Base-by-base conservation (phyloP, 306 rosid genomes). In the Quercus wislizeni region DNA sequence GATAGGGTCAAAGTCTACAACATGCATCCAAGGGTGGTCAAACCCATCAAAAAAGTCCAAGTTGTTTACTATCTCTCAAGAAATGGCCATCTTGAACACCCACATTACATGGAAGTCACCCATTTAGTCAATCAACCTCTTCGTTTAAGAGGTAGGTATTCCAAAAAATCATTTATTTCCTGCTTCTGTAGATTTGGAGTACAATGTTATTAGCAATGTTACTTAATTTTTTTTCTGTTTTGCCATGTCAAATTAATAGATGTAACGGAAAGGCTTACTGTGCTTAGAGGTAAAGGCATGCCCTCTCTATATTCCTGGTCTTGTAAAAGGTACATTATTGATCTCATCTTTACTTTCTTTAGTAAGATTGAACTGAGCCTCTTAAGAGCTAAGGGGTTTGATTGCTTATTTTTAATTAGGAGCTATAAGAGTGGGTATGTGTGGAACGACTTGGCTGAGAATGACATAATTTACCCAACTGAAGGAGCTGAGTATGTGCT, bases 231-330 rank as follows among this genome's bases (percentile, higher is more conserved):
- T 14, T 13, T 11, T 20, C 1, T 10, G 6, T 31, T 0, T 49
- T 38, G 13, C 30, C 10, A 35, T 38, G 14, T 59, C 5, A 5
- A 59, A 41, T 8, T 41, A 55, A 19, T 78, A 92, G 97, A 92
- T 87, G 97, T 91, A 1, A 80, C 90, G 74, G 94, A 92, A 61
- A 87, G 98, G 25, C 90, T 94, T 10, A 83, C 90, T 18, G 83
- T 84, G 3, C 90, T 94, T 0, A 84, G 98, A 78, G 98, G 97
- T 23, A 92, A 83, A 75, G 95, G 90, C 81, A 92, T 94, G 97
- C 97, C 97, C 3, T 75, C 88, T 6, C 89, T 89, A 12, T 94
- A 91, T 77, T 91, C 97, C 64, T 94, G 98, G 98, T 94, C 98
- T 25, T 91, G 97, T 78, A 94, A 92, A 84, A 88, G 97, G 98